Evolutionary conservation across 495 filamentous ascomycete genomes (phyloP).

Genomic region (Neurospora sp.): DNA sequence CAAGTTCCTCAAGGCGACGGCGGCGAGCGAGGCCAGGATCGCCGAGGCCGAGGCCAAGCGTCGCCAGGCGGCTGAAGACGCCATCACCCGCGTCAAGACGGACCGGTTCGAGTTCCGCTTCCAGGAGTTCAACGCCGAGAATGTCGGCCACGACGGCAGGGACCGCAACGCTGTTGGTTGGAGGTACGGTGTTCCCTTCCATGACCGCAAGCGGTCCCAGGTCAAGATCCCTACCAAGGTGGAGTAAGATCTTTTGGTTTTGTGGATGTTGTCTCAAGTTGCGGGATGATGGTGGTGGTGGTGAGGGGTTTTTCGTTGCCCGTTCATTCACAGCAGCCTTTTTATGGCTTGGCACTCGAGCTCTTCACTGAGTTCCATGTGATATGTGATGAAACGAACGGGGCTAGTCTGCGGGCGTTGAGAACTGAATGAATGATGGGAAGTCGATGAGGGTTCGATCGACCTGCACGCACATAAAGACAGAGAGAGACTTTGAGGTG

Average conservation of each 20-base stretch:
- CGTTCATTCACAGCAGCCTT: background rate
- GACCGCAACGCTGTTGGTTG: slow-evolving; percentile 47
- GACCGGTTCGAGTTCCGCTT: slow-evolving; percentile 72
- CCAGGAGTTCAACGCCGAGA: slow-evolving; percentile 46
- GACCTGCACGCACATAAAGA: background rate
- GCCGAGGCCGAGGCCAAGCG: slow-evolving; percentile 33
- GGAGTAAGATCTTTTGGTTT: slow-evolving; percentile 7
- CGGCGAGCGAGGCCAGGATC: slow-evolving; percentile 23
- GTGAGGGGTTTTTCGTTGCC: background rate
- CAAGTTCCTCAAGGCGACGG: slow-evolving; percentile 15
- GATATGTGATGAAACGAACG: background rate
- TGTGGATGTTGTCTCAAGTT: background rate
- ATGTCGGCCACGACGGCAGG: slow-evolving; percentile 38
- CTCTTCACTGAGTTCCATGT: background rate
- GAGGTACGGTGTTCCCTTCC: slow-evolving; percentile 41
- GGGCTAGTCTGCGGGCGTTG: background rate
- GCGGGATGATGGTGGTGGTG: background rate
- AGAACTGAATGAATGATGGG: background rate
- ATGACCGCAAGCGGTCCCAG: slow-evolving; percentile 36
- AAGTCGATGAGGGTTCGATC: background rate
- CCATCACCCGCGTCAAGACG: slow-evolving; percentile 35
- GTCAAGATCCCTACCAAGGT: slow-evolving; percentile 40
- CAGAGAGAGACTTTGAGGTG: background rate
- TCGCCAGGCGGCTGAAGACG: slow-evolving; percentile 27
- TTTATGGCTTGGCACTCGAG: background rate